Evolutionary conservation across 2,329 filamentous ascomycete genomes (phyloP), one percentile per base, ranked within the genome.

Genomic region (Colletotrichum aenigma): DNA sequence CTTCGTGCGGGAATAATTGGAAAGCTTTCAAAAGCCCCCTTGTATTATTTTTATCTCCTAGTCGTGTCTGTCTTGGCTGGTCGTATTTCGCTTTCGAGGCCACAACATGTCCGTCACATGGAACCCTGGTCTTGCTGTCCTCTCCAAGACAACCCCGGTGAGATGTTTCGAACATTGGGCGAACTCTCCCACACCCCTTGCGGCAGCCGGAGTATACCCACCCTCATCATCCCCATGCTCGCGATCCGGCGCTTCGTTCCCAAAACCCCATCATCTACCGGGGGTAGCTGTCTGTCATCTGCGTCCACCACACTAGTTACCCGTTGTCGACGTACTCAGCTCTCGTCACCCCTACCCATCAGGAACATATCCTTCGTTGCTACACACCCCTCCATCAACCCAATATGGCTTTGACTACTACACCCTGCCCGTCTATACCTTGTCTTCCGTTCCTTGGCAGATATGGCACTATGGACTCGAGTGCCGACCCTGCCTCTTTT

Each of bases 61-160:
- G 26, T 32, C 32, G 7, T 67, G 26, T 60, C 26, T 24, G 16
- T 61, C 30, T 26, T 61, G 38, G 61, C 21, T 28, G 24, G 43
- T 77, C 69, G 76, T 76, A 77, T 76, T 65, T 76, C 76, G 76
- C 64, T 55, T 76, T 36, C 62, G 16, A 61, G 24, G 38, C 66
- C 64, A 60, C 28, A 7, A 55, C 38, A 36, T 43, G 52, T 36
- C 43, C 60, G 38, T 55, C 69, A 69, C 68, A 69, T 74, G 60
- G 21, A 55, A 26, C n/a, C 58, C 30, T 68, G 55, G 68, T 66
- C 26, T 58, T 61, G n/a, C n/a, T 61, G 6, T 61, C 58, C 61
- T 48, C 4, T 73, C 66, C 67, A 70, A 71, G 28, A 55, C 62
- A 73, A 28, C 56, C 70, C 13, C 7, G 55, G 18, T 58, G 69